A percentile compares a stretch with the other conserved stretches of the same genome.
Evolutionary conservation across 2,329 filamentous ascomycete species (phyloP).

Genomic region (Alternaria dauci): DNA sequence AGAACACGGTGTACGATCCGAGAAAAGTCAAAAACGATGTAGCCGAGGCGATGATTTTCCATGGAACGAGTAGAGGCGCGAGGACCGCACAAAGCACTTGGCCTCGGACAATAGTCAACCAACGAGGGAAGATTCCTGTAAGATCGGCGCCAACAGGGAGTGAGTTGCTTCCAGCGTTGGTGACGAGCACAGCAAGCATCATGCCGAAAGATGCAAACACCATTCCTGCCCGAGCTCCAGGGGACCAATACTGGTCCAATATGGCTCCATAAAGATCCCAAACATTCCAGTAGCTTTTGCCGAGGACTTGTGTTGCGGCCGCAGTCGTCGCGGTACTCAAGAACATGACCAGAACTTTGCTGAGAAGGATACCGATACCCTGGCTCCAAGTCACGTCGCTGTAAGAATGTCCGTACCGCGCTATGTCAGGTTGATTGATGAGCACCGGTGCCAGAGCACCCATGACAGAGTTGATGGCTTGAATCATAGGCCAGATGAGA

Average conservation of each 20-base stretch:
- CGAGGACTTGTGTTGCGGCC: slow-evolving; percentile 30
- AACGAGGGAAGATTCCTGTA: slow-evolving; percentile 34
- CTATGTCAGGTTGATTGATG: slow-evolving; percentile 32
- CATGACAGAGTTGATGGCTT: slow-evolving; percentile 26
- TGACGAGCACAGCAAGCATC: slow-evolving; percentile 36
- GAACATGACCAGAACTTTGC: slow-evolving; percentile 34
- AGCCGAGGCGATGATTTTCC: slow-evolving; percentile 40
- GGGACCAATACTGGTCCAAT: slow-evolving; percentile 30
- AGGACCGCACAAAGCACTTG: slow-evolving; percentile 29
- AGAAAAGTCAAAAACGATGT: slow-evolving; percentile 40
- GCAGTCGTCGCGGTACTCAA: slow-evolving; percentile 24
- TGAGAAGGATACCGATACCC: slow-evolving; percentile 29
- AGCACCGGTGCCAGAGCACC: slow-evolving; percentile 30
- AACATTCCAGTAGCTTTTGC: slow-evolving; percentile 34
- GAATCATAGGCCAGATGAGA: slow-evolving; percentile 26
- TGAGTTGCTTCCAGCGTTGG: slow-evolving; percentile 40
- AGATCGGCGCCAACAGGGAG: slow-evolving; percentile 38
- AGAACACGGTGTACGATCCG: slow-evolving; percentile 35
- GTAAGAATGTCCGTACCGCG: slow-evolving; percentile 31
- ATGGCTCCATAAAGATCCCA: slow-evolving; percentile 32
- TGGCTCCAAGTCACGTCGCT: slow-evolving; percentile 31
- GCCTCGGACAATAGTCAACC: slow-evolving; percentile 38
- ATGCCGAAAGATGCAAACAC: slow-evolving; percentile 38
- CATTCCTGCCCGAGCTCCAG: slow-evolving; percentile 34
- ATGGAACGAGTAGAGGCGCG: slow-evolving; percentile 29